Base-by-base conservation (phyloP, 768 basidiomycete species). In the Lactifluus piperatus region DNA sequence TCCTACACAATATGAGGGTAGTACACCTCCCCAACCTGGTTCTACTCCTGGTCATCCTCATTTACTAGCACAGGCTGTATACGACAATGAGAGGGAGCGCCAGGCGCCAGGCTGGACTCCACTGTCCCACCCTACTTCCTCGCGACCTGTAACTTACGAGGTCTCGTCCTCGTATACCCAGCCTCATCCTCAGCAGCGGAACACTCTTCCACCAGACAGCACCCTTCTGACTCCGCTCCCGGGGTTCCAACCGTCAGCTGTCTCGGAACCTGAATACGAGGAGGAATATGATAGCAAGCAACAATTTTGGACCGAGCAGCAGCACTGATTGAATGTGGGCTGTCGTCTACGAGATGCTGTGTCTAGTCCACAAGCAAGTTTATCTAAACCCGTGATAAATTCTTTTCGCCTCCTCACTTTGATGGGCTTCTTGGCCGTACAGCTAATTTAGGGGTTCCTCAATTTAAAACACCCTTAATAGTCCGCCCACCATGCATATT, bases 141-240 rank as follows among this genome's bases (percentile, higher is more conserved):
- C 46, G 9, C 53, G 44, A 14, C 47, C 58, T 7, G 57, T 46
- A 30, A 6, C 57, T 5, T 54, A 61, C 43, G 62, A 63, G 18
- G 49, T 51, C 24, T 54, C 58, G 10, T 34, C 62, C 6, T 54
- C 62, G 44, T 61, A 61, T 47, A 13, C 18, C 16, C 55, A 51
- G 36, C 49, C 37, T 26, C 60, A 58, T 16, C 46, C 64, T 11
- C 58, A 64, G 44, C 59, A 67, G 53, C 54, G 62, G 56, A 62
- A 62, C 49, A 55, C 68, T 44, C 74, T 88, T 29, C 81, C 84
- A 18, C 72, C 81, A 30, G 79, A 82, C 66, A 86, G 83, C 70
- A 87, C 83, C 26, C 75, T 89, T 54, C 73, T 88, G 61, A 88
- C 86, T 32, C 85, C 87, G n/a, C 74, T 86, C 20, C 76, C 81